Conservation (phyloP, 2,329 filamentous ascomycete species). For the Xylariaceae sp. region DNA sequence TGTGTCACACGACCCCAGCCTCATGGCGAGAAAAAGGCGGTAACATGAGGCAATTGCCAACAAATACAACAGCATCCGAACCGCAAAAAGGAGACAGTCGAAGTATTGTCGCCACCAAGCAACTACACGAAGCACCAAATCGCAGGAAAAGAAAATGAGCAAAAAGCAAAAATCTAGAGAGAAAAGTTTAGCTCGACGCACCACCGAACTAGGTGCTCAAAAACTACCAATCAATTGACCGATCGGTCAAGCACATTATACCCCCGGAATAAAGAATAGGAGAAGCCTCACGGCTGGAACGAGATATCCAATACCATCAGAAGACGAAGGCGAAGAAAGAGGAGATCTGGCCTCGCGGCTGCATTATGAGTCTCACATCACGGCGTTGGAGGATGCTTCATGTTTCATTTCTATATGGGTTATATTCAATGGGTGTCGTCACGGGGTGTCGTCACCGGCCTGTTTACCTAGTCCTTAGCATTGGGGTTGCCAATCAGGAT, state of each 20-base stretch:
- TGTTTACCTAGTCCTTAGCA: not conserved
- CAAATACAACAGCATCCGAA: no score
- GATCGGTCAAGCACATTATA: not conserved
- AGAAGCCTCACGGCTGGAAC: constrained; percentile 18
- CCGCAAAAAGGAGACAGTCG: no score
- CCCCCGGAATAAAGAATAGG: constrained; percentile 13
- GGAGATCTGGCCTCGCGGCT: constrained; percentile 19
- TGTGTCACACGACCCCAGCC: no score
- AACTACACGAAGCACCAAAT: not conserved
- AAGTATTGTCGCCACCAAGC: not conserved
- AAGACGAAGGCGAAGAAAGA: constrained; percentile 15
- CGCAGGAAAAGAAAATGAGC: not conserved
- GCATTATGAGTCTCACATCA: constrained; percentile 11
- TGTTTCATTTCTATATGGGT: not conserved
- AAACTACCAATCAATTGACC: not conserved
- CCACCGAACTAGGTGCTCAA: constrained; percentile 3
- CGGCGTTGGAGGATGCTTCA: constrained; percentile 12
- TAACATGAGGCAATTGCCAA: no score
- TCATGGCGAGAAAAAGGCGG: no score
- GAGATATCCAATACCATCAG: not conserved
- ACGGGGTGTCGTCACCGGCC: no score
- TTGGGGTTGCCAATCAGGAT: not conserved
- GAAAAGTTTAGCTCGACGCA: not conserved
- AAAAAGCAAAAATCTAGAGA: not conserved
- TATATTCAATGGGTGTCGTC: no score